These are phyloP conservation scores for Penicillium olsonii DNA, from an alignment of 2,329 filamentous ascomycete species.

Conservation along the genomic window DNA sequence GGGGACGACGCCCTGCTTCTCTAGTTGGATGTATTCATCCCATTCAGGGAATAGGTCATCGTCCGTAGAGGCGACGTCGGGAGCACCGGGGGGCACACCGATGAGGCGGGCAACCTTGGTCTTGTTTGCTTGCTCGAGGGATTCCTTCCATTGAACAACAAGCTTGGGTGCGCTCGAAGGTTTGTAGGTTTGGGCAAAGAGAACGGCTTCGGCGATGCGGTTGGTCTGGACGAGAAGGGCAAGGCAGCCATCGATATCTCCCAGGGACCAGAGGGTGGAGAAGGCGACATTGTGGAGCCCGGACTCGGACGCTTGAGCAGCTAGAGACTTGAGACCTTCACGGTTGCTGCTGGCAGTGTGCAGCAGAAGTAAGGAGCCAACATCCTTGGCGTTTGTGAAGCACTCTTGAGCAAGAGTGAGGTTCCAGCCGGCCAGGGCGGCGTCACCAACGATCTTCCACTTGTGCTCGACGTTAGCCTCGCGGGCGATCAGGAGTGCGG, in stretches of 20 bases:
- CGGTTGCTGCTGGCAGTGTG: slow-evolving; percentile 83
- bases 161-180: slow-evolving; percentile 71
- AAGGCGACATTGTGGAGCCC: slow-evolving; percentile 93
- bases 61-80: slow-evolving; percentile 49
- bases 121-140: slow-evolving; percentile 81
- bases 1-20: slow-evolving; percentile 65
- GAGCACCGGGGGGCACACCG: slow-evolving; percentile 75
- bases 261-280: slow-evolving; percentile 82
- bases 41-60: slow-evolving; percentile 94
- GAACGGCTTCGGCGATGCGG: slow-evolving; percentile 78
- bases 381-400: slow-evolving; percentile 85
- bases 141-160: slow-evolving; percentile 78
- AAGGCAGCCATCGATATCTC: slow-evolving; percentile 78
- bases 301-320: slow-evolving; percentile 70
- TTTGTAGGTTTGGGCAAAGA: slow-evolving; percentile 95
- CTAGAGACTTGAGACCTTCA: slow-evolving; percentile 71
- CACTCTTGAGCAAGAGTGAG: slow-evolving; percentile 86
- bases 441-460: slow-evolving; percentile 96
- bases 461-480: slow-evolving; percentile 90
- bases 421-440: slow-evolving; percentile 84
- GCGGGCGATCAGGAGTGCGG: slow-evolving; percentile 80
- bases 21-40: slow-evolving; percentile 84
- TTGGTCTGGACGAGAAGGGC: slow-evolving; percentile 77
- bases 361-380: slow-evolving; percentile 83
- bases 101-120: slow-evolving; percentile 80